Percentiles rank a stretch among this genome's conserved stretches.
These are phyloP conservation scores for Mitragyna speciosa DNA, from an alignment of 257 asterid genomes.

Conservation along the genomic window DNA sequence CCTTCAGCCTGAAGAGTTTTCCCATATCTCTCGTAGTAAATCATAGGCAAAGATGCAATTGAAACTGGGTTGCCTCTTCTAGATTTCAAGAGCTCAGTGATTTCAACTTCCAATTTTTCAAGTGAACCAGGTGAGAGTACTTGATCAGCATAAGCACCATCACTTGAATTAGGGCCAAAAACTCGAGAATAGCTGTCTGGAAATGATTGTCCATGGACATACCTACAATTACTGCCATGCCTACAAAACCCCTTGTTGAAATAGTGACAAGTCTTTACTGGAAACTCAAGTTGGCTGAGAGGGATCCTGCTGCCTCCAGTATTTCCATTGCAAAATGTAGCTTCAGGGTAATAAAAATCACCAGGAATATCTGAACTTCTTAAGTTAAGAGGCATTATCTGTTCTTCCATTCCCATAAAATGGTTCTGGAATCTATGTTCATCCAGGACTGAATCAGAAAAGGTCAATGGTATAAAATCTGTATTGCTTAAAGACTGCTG, in stretches of 20 bases:
- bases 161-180: slow-evolving; percentile 40
- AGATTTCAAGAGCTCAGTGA: slow-evolving; percentile 66
- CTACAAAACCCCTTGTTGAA: slow-evolving; percentile 78
- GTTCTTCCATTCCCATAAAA: slow-evolving; percentile 37
- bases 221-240: slow-evolving; percentile 85
- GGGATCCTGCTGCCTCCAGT: slow-evolving; percentile 38
- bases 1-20: slow-evolving; percentile 79
- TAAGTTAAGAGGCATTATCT: slow-evolving; percentile 30
- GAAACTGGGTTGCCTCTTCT: slow-evolving; percentile 70
- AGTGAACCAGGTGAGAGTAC: slow-evolving; percentile 57
- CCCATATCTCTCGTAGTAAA: slow-evolving; percentile 69
- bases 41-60: slow-evolving; percentile 79
- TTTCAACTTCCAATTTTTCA: slow-evolving; percentile 62
- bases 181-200: slow-evolving; percentile 36
- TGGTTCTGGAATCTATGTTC: slow-evolving; percentile 30
- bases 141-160: slow-evolving; percentile 50
- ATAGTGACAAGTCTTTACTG: slow-evolving; percentile 71
- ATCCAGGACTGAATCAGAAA: slow-evolving; percentile 35
- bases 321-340: slow-evolving; percentile 29
- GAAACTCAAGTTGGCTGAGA: slow-evolving; percentile 33
- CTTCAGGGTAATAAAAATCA: slow-evolving; percentile 43
- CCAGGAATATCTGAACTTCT: slow-evolving; percentile 28
- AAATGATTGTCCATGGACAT: slow-evolving; percentile 50
- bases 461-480: slow-evolving; percentile 28
- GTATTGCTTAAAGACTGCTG: slow-evolving; percentile 30